phyloP scores from a whole-genome alignment of 495 filamentous ascomycete species.

The Parmelia sp. region DNA sequence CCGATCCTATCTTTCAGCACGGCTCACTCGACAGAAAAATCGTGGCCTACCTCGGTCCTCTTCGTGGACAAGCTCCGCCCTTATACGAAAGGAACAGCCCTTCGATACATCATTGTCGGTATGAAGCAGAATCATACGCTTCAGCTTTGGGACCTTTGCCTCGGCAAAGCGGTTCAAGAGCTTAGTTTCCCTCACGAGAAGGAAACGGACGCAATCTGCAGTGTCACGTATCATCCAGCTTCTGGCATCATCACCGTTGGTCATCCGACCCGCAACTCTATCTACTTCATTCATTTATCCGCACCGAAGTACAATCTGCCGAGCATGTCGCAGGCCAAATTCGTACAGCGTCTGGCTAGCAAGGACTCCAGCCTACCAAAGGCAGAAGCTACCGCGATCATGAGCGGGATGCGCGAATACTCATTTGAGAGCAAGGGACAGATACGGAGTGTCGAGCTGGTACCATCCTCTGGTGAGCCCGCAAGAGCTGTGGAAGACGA shows the following conservation, averaged over 20 bases:
- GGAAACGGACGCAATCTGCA: conserved; percentile 95
- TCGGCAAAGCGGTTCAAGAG: conserved; percentile 92
- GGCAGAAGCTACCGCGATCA: conserved; percentile 88
- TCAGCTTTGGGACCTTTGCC: conserved; percentile 96
- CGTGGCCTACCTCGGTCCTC: conserved; percentile 91
- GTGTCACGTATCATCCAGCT: conserved; percentile 81
- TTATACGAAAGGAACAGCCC: conserved; percentile 74
- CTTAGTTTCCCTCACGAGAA: conserved; percentile 93
- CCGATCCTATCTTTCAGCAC: conserved; percentile 73
- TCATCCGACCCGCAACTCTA: conserved; percentile 92
- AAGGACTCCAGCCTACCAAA: conserved; percentile 69
- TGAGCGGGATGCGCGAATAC: conserved; percentile 91
- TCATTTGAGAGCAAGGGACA: conserved; percentile 83
- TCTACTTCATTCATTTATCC: conserved; percentile 93
- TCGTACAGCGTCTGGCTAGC: conserved; percentile 64
- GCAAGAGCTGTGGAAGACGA: conserved; percentile 46
- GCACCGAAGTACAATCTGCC: conserved; percentile 82
- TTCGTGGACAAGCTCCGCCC: conserved; percentile 92
- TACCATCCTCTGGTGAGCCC: conserved; percentile 53
- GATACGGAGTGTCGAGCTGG: conserved; percentile 81
- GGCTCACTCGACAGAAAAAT: conserved; percentile 73
- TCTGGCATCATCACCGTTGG: conserved; percentile 91
- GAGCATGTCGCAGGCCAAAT: conserved; percentile 76
- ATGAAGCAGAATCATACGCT: conserved; percentile 99
- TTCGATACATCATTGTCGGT: conserved; percentile 91